Conservation (phyloP, 768 basidiomycete genomes). For the Mycena haematopus region DNA sequence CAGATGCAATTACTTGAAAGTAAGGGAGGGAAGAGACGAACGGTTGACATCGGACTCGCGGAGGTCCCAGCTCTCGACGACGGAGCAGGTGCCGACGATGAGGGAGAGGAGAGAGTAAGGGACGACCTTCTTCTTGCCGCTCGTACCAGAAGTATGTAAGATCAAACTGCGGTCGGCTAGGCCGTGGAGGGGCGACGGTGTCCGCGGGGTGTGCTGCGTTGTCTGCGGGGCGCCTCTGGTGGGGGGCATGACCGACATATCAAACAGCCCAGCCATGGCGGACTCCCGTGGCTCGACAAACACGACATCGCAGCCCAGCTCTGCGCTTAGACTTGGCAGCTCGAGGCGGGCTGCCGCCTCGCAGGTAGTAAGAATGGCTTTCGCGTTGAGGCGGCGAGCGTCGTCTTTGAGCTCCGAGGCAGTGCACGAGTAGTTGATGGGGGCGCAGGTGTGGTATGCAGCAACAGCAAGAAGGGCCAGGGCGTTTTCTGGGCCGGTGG, state of each 20-base stretch:
- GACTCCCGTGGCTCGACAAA: slow-evolving; percentile 40
- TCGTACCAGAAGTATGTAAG: slow-evolving; percentile 67
- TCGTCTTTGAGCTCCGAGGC: slow-evolving; percentile 51
- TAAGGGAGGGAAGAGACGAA: slow-evolving; percentile 31
- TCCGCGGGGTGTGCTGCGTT: too few species aligned
- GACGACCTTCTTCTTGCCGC: slow-evolving; percentile 59
- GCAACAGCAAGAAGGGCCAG: slow-evolving; percentile 51
- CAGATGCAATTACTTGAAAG: not conserved
- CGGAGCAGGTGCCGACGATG: slow-evolving; percentile 51
- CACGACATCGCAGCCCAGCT: slow-evolving; percentile 48
- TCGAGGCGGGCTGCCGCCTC: slow-evolving; percentile 49
- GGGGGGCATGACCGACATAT: slow-evolving; percentile 39
- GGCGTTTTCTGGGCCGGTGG: slow-evolving; percentile 54
- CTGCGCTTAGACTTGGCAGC: slow-evolving; percentile 38
- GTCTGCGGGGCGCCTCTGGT: slow-evolving; percentile 22
- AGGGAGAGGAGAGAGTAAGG: slow-evolving; percentile 50
- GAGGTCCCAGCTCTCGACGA: slow-evolving; percentile 51
- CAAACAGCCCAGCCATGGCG: slow-evolving; percentile 49
- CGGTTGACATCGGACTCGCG: slow-evolving; percentile 51
- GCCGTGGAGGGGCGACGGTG: slow-evolving; percentile 41
- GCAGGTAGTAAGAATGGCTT: slow-evolving; percentile 49
- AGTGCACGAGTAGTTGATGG: slow-evolving; percentile 54
- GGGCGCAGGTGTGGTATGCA: slow-evolving; percentile 52
- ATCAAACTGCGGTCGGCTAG: slow-evolving; percentile 57
- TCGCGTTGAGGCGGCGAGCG: slow-evolving; percentile 44